These are phyloP conservation scores for Penicillium freii DNA, from an alignment of 2,329 filamentous ascomycete species.

Conservation along the genomic window DNA sequence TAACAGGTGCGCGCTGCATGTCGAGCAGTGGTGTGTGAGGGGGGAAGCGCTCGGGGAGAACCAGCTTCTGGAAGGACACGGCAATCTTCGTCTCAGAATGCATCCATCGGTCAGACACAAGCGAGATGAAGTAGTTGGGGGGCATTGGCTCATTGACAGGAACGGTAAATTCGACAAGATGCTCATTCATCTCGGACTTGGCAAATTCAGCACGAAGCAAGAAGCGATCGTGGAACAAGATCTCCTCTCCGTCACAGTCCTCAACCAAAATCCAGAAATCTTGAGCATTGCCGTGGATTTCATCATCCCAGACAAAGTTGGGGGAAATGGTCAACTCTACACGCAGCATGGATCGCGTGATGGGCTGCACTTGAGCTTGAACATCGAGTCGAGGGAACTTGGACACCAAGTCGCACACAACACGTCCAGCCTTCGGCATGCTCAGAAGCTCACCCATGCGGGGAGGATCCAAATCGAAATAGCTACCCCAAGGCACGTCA, in stretches of 20 bases:
- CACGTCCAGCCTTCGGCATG: constrained; percentile 80
- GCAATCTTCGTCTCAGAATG: constrained; percentile 91
- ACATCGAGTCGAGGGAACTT: constrained; percentile 94
- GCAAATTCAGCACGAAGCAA: constrained; percentile 88
- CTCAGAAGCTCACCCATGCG: constrained; percentile 93
- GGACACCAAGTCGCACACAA: constrained; percentile 79
- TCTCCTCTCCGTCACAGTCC: constrained; percentile 94
- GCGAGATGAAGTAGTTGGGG: constrained; percentile 95
- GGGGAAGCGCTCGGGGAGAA: constrained; percentile 92
- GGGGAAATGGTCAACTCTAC: constrained; percentile 89
- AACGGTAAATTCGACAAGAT: constrained; percentile 93
- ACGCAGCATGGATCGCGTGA: constrained; percentile 89
- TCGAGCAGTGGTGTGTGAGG: constrained; percentile 90
- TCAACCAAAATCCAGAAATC: constrained; percentile 97
- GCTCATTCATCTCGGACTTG: constrained; percentile 80
- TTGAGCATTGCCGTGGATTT: constrained; percentile 81
- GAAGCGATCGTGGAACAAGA: constrained; percentile 93
- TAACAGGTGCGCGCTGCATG: constrained; percentile 83
- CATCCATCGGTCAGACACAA: constrained; percentile 97
- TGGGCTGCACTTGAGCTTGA: constrained; percentile 88
- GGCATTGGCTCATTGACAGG: constrained; percentile 97
- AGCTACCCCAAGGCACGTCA: constrained; percentile 87
- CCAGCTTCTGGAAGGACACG: constrained; percentile 91
- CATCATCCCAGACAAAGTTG: constrained; percentile 93
- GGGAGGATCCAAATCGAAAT: constrained; percentile 94